Conservation (phyloP, 495 filamentous ascomycete species). For the Aspergillus taichungensis region DNA sequence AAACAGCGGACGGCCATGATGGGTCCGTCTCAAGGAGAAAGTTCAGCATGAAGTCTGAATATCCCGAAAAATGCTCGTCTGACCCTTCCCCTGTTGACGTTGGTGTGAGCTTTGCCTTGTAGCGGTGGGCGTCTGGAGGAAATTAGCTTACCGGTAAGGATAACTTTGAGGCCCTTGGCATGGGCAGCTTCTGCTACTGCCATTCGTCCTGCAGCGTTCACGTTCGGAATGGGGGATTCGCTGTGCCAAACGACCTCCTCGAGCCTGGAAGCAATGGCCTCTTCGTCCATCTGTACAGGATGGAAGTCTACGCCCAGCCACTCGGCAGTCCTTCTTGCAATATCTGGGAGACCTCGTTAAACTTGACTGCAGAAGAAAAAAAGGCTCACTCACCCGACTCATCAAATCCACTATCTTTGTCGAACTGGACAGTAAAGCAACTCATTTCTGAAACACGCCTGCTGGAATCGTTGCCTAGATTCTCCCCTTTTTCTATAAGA, state of each 20-base stretch:
- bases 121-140: background rate
- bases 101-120: too few relatives aligned
- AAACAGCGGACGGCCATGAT: conserved; percentile 18
- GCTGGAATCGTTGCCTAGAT: conserved; percentile 23
- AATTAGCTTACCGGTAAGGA: conserved; percentile 27
- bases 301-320: conserved; percentile 39
- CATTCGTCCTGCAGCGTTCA: conserved; percentile 40
- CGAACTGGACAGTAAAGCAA: conserved; percentile 43
- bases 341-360: conserved; percentile 11
- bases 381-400: conserved; percentile 28
- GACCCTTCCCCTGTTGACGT: conserved; percentile 35
- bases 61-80: conserved; percentile 47
- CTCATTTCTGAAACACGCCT: conserved; percentile 20
- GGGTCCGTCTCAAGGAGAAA: conserved; percentile 36
- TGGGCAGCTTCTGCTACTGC: conserved; percentile 33
- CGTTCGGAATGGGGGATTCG: conserved; percentile 37
- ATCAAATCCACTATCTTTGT: conserved; percentile 32
- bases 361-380: background rate
- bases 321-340: conserved; percentile 42
- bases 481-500: conserved; percentile 30
- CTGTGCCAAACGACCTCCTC: conserved; percentile 41
- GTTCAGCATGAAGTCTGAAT: conserved; percentile 32
- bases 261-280: conserved; percentile 31
- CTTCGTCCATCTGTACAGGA: conserved; percentile 37
- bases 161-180: conserved; percentile 38